A percentile compares a stretch with the other conserved stretches of the same genome.
Conservation (phyloP, 2,329 filamentous ascomycete genomes). For the Gaeumannomyces tritici region DNA sequence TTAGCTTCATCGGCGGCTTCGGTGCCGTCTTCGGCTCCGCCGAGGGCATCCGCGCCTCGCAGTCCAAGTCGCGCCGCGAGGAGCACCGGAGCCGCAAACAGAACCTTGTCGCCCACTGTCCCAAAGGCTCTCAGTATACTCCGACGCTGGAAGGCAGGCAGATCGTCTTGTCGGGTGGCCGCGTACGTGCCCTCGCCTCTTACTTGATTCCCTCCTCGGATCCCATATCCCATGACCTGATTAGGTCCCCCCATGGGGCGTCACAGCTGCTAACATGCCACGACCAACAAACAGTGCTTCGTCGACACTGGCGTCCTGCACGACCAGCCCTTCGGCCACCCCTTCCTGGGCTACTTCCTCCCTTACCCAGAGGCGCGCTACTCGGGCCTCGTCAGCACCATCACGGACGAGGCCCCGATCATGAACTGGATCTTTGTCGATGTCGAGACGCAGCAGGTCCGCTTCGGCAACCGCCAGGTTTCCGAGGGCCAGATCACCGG, state of each 20-base stretch:
- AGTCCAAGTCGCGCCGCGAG: constrained; percentile 32
- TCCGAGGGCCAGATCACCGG: constrained; percentile 34
- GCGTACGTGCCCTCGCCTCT: constrained; percentile 2
- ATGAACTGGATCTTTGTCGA: constrained; percentile 42
- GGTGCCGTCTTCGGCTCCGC: constrained; percentile 33
- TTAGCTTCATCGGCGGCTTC: constrained; percentile 27
- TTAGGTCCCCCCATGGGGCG: neutral
- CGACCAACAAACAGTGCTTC: constrained; percentile 26
- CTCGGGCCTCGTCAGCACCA: constrained; percentile 37
- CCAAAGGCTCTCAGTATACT: constrained; percentile 34
- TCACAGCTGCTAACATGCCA: neutral
- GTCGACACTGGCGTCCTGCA: constrained; percentile 29
- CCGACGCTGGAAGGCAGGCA: constrained; percentile 31
- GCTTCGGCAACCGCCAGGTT: constrained; percentile 31
- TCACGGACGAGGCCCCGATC: constrained; percentile 36
- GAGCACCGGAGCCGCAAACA: constrained; percentile 38
- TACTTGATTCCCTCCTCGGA: neutral
- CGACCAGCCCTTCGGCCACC: constrained; percentile 29
- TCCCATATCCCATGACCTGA: no score
- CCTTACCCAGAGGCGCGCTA: constrained; percentile 43
- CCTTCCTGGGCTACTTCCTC: constrained; percentile 46
- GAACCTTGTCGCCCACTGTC: constrained; percentile 34
- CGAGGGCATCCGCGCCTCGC: constrained; percentile 35
- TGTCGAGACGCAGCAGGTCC: constrained; percentile 32
- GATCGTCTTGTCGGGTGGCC: constrained; percentile 33